Evolutionary conservation across 768 basidiomycete species (phyloP).

Genomic region (Suillus plorans): DNA sequence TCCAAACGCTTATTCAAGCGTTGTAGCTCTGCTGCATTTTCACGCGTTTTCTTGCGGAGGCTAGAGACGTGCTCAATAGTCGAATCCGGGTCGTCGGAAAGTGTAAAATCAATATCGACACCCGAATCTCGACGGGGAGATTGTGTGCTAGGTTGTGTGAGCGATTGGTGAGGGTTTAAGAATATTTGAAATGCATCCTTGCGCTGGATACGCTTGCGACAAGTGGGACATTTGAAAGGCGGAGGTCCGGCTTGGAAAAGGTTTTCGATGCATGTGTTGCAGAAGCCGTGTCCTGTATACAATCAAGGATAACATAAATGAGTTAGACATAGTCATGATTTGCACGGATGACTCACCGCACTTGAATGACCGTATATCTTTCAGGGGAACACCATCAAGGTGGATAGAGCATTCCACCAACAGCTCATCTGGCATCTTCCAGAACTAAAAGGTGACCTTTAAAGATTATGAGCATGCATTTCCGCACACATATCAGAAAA

Average conservation of each 20-base stretch:
- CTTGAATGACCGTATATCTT: conserved; percentile 28
- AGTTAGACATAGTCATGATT: conserved; percentile 13
- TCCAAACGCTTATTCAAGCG: conserved; percentile 1
- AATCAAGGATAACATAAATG: conserved; percentile 9
- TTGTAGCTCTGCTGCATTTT: conserved; percentile 1
- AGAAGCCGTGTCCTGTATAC: conserved; percentile 32
- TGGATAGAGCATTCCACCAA: conserved; percentile 33
- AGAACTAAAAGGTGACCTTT: not conserved
- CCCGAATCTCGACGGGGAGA: not conserved
- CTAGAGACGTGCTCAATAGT: not conserved
- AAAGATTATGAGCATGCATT: conserved; percentile 1
- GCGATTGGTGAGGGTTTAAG: conserved; percentile 20
- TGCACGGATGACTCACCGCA: conserved; percentile 22
- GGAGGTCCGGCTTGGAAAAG: conserved; percentile 15
- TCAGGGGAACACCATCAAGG: conserved; percentile 26
- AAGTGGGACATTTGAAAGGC: conserved; percentile 25
- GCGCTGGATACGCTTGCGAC: conserved; percentile 27
- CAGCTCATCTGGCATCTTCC: conserved; percentile 19
- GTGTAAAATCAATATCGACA: conserved; percentile 3
- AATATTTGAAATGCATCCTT: conserved; percentile 29
- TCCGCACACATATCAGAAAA: not conserved
- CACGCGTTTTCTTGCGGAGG: conserved; percentile 9
- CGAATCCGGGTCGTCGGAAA: conserved; percentile 1
- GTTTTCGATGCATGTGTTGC: conserved; percentile 26
- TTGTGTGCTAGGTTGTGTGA: conserved; percentile 2